These are phyloP conservation scores for Phytophthora multivora DNA, from an alignment of 352 stramenopile genomes.

Conservation along the genomic window DNA sequence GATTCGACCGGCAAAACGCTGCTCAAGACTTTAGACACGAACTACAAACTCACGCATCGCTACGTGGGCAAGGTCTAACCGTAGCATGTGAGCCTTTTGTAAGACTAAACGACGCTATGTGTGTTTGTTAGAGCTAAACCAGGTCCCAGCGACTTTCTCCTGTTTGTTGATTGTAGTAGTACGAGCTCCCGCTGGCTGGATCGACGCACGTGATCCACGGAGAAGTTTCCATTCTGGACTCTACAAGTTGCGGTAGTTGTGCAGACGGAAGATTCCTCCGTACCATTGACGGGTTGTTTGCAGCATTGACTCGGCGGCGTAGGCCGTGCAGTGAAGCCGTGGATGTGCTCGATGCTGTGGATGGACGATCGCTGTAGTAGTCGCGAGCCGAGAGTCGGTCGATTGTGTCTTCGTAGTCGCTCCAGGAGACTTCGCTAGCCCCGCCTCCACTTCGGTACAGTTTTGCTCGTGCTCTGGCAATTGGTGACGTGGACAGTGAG, in stretches of 20 bases:
- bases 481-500: constrained; percentile 47
- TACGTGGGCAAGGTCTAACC: constrained; percentile 86
- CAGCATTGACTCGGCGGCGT: constrained; percentile 12
- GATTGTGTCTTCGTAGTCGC: constrained; percentile 35
- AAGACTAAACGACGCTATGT: constrained; percentile 31
- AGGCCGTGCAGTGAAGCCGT: constrained; percentile 32
- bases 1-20: constrained; percentile 85
- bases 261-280: constrained; percentile 9
- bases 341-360: constrained; percentile 31
- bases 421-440: constrained; percentile 39
- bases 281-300: constrained; percentile 17
- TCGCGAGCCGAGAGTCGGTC: constrained; percentile 26
- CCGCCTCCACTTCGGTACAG: constrained; percentile 40
- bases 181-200: constrained; percentile 48
- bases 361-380: constrained; percentile 37
- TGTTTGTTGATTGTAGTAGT: constrained; percentile 80
- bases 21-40: constrained; percentile 84
- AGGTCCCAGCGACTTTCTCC: constrained; percentile 74
- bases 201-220: constrained; percentile 73
- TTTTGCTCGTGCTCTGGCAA: constrained; percentile 22
- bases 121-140: constrained; percentile 15
- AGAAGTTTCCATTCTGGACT: constrained; percentile 14
- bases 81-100: constrained; percentile 29
- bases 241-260: constrained; percentile 2
- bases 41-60: constrained; percentile 87